Evolutionary conservation across 768 basidiomycete genomes (phyloP).

Genomic region (Rhodotorula toruloides): DNA sequence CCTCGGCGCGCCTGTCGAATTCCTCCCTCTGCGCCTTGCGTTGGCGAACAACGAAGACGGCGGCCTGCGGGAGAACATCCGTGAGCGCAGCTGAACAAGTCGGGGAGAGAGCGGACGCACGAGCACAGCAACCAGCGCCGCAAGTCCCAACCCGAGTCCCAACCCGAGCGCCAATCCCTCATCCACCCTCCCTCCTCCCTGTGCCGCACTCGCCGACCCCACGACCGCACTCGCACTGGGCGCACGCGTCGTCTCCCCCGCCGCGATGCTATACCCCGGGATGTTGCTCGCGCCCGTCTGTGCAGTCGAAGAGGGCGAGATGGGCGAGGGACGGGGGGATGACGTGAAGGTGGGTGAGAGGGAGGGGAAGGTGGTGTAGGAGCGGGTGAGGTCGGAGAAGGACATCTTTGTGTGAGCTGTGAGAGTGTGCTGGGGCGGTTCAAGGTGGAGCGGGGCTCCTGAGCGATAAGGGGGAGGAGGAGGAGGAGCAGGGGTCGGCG

Average conservation of each 20-base stretch:
- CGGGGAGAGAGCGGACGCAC: not conserved
- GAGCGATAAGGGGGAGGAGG: not conserved
- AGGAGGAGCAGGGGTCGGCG: not conserved
- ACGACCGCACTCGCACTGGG: not conserved
- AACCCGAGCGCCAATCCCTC: slow-evolving; percentile 8
- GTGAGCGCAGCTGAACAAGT: not conserved
- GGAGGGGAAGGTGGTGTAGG: slow-evolving; percentile 14
- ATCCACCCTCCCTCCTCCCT: not conserved
- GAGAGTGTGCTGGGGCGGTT: not conserved
- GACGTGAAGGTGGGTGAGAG: too few relatives aligned
- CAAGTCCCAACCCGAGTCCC: slow-evolving; percentile 9
- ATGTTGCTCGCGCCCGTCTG: slow-evolving; percentile 9
- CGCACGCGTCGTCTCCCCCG: not conserved
- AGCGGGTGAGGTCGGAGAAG: slow-evolving; percentile 12
- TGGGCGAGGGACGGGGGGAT: not conserved
- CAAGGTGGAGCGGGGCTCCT: not conserved
- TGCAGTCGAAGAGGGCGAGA: not conserved
- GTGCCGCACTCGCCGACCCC: not conserved
- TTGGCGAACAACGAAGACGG: slow-evolving; percentile 5
- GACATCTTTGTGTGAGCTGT: not conserved
- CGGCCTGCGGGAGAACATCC: not conserved
- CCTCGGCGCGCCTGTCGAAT: slow-evolving; percentile 15
- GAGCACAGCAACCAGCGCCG: not conserved
- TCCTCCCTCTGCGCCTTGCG: not conserved
- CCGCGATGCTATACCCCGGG: slow-evolving; percentile 11